These are phyloP conservation scores for Diaporthe sp. DNA, from an alignment of 2,329 filamentous ascomycete genomes.

Conservation along the genomic window DNA sequence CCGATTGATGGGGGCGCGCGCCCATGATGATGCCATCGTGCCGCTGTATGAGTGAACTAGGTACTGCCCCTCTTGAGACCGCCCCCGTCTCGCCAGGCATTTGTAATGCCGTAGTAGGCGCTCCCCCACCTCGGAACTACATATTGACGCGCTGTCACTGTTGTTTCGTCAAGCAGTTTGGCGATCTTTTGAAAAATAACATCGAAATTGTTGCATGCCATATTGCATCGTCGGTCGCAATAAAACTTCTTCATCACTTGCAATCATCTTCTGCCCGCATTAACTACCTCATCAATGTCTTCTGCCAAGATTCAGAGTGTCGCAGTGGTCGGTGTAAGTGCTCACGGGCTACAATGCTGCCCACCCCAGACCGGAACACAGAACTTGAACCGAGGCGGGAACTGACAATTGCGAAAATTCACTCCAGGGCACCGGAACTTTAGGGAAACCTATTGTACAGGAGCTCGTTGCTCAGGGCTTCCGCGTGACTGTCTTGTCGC, in stretches of 20 bases:
- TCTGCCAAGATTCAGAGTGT: slow-evolving; percentile 44
- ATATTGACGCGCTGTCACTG: neutral
- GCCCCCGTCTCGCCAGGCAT: neutral
- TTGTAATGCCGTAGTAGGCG: slow-evolving; percentile 17
- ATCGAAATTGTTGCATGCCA: too few relatives aligned
- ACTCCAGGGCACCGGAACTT: slow-evolving; percentile 45
- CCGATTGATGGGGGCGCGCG: slow-evolving; percentile 1
- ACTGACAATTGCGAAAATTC: neutral
- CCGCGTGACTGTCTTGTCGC: slow-evolving; percentile 62
- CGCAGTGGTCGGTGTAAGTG: slow-evolving; percentile 48
- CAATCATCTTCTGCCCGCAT: neutral
- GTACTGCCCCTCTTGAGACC: neutral
- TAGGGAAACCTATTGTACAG: slow-evolving; percentile 44
- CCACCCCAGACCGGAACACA: neutral
- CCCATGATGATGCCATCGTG: slow-evolving; percentile 27
- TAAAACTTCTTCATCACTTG: neutral
- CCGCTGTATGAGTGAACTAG: slow-evolving; percentile 14
- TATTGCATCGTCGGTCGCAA: neutral
- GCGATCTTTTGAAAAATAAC: neutral
- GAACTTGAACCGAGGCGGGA: neutral
- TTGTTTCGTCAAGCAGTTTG: neutral
- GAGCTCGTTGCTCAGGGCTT: slow-evolving; percentile 52
- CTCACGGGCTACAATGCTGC: neutral
- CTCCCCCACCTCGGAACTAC: slow-evolving; percentile 21
- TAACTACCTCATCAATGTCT: slow-evolving; percentile 24